Percentiles rank a stretch among this genome's conserved stretches.
Evolutionary conservation across 106 monocot genomes (phyloP).

Genomic region (Dendrobium huoshanense): DNA sequence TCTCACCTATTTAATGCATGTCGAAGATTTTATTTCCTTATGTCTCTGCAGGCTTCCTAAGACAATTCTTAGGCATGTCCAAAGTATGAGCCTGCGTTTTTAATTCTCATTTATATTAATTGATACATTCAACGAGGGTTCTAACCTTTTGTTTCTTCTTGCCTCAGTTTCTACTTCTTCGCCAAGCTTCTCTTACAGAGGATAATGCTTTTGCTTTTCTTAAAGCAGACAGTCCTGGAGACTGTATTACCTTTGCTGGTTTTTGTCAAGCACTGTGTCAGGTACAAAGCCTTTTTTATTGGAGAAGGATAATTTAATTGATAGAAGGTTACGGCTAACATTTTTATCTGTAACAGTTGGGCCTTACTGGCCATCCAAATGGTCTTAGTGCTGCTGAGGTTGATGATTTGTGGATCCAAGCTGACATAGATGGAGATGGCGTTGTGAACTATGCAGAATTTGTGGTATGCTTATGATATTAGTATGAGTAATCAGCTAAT

Average conservation of each 20-base stretch:
- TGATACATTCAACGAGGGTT: neutral
- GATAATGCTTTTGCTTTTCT: slow-evolving; percentile 81
- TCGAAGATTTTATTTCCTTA: neutral
- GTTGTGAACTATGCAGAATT: slow-evolving; percentile 73
- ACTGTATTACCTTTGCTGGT: slow-evolving; percentile 61
- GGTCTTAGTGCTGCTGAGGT: slow-evolving; percentile 63
- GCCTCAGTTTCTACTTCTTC: slow-evolving; percentile 60
- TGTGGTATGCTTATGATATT: slow-evolving; percentile 39
- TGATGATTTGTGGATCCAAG: slow-evolving; percentile 70
- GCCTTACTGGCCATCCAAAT: slow-evolving; percentile 47
- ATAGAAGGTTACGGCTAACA: neutral
- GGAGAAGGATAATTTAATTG: neutral
- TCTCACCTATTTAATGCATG: too few species aligned
- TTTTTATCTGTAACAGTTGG: slow-evolving; percentile 40
- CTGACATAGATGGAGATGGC: slow-evolving; percentile 67
- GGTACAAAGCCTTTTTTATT: slow-evolving; percentile 25
- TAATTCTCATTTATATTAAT: neutral
- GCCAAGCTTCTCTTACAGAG: slow-evolving; percentile 58
- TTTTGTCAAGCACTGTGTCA: slow-evolving; percentile 74
- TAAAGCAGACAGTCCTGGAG: slow-evolving; percentile 72
- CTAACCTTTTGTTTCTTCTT: slow-evolving; percentile 1
- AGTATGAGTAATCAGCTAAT: neutral
- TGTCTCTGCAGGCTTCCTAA: slow-evolving; percentile 11
- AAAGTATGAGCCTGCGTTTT: slow-evolving; percentile 5
- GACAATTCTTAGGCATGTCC: slow-evolving; percentile 9